Evolutionary conservation across 306 rosid genomes (phyloP).

Genomic region (Vigna trinervia): DNA sequence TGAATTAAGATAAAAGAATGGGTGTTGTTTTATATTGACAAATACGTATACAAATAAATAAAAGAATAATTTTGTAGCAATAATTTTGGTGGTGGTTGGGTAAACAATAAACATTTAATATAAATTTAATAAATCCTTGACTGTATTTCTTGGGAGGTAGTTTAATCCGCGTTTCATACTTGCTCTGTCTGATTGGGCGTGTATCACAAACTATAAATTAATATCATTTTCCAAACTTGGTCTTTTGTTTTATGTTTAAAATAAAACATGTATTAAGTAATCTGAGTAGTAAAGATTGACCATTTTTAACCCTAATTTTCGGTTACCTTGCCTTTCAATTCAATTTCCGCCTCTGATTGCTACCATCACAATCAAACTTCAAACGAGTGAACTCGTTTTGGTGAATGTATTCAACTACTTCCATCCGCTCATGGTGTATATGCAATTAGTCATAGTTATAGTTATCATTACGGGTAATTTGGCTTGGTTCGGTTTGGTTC

Average conservation of each 20-base stretch:
- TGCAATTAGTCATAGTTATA: too few species aligned
- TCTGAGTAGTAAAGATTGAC: not conserved
- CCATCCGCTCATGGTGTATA: too few species aligned
- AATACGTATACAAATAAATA: not conserved
- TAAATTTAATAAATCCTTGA: not conserved
- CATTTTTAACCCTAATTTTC: conserved; percentile 2
- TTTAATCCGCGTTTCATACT: not conserved
- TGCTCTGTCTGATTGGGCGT: not conserved
- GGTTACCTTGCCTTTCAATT: conserved; percentile 21
- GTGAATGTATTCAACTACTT: too few species aligned
- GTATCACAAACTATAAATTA: not conserved
- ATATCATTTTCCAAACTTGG: not conserved
- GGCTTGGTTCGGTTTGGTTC: too few species aligned
- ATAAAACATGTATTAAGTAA: not conserved
- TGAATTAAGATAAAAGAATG: too few species aligned
- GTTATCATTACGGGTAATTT: too few species aligned
- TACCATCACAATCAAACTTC: not conserved
- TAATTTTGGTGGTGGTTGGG: not conserved
- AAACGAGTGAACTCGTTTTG: too few species aligned
- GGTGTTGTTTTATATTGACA: too few species aligned
- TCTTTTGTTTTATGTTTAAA: too few species aligned
- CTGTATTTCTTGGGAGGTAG: not conserved
- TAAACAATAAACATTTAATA: not conserved
- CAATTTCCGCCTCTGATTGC: conserved; percentile 23
- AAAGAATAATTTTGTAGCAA: not conserved